Evolutionary conservation across 2,329 filamentous ascomycete species (phyloP), one percentile per base, ranked within the genome.

Genomic region (Fusarium avenaceum): DNA sequence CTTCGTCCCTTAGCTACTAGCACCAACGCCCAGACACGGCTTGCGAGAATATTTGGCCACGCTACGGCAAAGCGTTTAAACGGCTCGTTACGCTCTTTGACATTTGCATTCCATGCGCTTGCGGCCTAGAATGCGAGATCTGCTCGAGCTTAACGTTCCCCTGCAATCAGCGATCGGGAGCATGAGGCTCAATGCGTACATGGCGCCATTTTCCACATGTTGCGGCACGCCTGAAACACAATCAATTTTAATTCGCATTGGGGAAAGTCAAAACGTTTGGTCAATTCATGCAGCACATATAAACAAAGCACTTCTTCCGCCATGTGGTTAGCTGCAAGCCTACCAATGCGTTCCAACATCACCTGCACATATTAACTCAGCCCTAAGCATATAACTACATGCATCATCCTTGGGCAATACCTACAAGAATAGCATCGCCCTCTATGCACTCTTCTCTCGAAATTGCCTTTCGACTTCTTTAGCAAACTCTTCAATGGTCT

Each of bases 401-500:
- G 17, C 7, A 20, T 26, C 28, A 40, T 35, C 43, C 57, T 26
- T 49, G 38, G 22, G 3, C 2, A 10, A 6, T 32, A n/a, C 10
- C 15, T 20, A 0, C 28, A 40, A n/a, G 20, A 13, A 17, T n/a
- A 17, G 17, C n/a, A 10, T 2, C 9, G 4, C 6, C 20, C 45
- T 20, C 55, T 33, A 63, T 17, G 7, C 32, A 8, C 32, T 38
- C 35, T 51, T 62, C 32, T 43, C 33, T 8, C 9, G 4, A 17
- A 65, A 66, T 8, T 66, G 63, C 14, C 39, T 46, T 49, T 65
- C 38, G 2, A 65, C 62, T 46, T 66, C 62, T 4, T 66, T 19
- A 3, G 48, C 55, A 20, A 66, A 66, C 17, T 51, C 33, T 2
- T 39, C 62, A 32, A 65, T 50, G 6, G 43, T 43, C 6, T 65